Evolutionary conservation across 305 asterid genomes (phyloP).

Genomic region (Caryopteris hybrid): DNA sequence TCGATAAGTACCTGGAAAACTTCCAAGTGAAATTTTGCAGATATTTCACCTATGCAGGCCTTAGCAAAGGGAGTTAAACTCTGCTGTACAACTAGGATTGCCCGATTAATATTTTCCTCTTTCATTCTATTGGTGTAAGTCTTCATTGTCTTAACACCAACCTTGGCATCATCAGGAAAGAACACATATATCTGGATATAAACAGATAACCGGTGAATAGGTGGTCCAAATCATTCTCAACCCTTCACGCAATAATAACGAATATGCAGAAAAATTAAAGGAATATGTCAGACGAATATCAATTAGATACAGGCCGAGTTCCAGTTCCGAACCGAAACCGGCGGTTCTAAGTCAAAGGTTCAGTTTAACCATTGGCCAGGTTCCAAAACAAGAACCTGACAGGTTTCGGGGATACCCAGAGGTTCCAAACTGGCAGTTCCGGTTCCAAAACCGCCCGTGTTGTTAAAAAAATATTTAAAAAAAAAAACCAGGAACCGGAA

Average conservation of each 20-base stretch:
- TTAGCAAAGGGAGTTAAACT: slow-evolving; percentile 54
- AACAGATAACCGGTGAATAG: background rate
- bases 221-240: background rate
- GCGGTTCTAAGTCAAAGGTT: too few relatives aligned
- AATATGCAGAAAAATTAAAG: background rate
- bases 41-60: slow-evolving; percentile 38
- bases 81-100: slow-evolving; percentile 55
- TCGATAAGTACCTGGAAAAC: slow-evolving; percentile 48
- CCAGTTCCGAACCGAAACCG: too few relatives aligned
- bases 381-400: too few relatives aligned
- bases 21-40: slow-evolving; percentile 50
- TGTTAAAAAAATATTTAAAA: too few relatives aligned
- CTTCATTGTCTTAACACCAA: slow-evolving; percentile 53
- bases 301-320: too few relatives aligned
- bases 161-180: slow-evolving; percentile 57
- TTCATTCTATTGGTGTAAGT: slow-evolving; percentile 50
- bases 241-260: background rate
- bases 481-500: too few relatives aligned
- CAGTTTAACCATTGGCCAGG: too few relatives aligned
- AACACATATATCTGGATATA: slow-evolving; percentile 58
- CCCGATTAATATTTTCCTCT: slow-evolving; percentile 47
- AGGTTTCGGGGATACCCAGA: too few relatives aligned
- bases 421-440: too few relatives aligned
- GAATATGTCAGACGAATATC: too few relatives aligned
- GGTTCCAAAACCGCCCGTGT: too few relatives aligned